Percentiles rank a stretch among this genome's conserved stretches.
Evolutionary conservation across 768 basidiomycete genomes (phyloP).

Genomic region (Auricularia auricula-judae): DNA sequence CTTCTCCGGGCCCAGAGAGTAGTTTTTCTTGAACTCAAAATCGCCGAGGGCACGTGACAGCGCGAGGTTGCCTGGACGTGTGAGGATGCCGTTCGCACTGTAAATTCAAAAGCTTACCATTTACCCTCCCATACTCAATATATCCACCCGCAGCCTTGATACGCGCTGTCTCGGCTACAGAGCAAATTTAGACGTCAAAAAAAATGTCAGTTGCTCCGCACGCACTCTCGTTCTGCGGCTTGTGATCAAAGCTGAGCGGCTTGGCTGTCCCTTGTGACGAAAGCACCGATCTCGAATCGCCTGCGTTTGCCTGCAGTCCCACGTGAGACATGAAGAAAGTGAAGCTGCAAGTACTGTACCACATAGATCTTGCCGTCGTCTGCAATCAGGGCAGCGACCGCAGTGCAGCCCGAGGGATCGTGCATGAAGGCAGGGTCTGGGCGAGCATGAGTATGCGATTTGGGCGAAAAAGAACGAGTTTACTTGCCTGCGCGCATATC

Average conservation of each 20-base stretch:
- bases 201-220: slow-evolving; percentile 5
- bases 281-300: slow-evolving; percentile 89
- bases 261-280: slow-evolving; percentile 78
- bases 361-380: slow-evolving; percentile 67
- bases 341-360: slow-evolving; percentile 33
- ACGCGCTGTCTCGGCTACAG: slow-evolving; percentile 67
- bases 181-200: slow-evolving; percentile 7
- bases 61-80: slow-evolving; percentile 74
- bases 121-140: slow-evolving; percentile 93
- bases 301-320: slow-evolving; percentile 77
- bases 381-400: slow-evolving; percentile 79
- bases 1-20: slow-evolving; percentile 63
- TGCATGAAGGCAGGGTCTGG: slow-evolving; percentile 76
- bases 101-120: slow-evolving; percentile 42
- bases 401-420: slow-evolving; percentile 95
- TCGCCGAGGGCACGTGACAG: slow-evolving; percentile 92
- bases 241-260: slow-evolving; percentile 88
- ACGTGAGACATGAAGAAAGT: not conserved
- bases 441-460: slow-evolving; percentile 6
- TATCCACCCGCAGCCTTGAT: slow-evolving; percentile 90
- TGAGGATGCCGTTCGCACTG: not conserved
- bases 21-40: slow-evolving; percentile 98
- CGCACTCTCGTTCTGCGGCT: slow-evolving; percentile 79
- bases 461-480: not conserved
- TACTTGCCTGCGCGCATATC: slow-evolving; percentile 71